These are phyloP conservation scores for Gossypium arboreum DNA, from an alignment of 345 rosid species.

Conservation along the genomic window DNA sequence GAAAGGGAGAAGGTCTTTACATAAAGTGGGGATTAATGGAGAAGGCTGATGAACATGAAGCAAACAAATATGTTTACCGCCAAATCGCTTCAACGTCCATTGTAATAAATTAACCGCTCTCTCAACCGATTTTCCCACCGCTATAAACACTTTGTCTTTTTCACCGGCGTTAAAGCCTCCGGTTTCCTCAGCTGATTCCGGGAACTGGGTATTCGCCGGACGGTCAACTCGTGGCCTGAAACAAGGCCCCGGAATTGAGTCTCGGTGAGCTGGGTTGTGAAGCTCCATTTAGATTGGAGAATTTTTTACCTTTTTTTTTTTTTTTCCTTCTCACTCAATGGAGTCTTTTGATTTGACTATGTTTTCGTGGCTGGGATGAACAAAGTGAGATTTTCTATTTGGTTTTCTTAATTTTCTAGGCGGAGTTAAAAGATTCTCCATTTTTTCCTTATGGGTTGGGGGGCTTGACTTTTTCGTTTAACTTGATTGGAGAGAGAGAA, in stretches of 20 bases:
- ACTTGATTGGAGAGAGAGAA: not conserved
- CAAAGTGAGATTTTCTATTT: not conserved
- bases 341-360: not conserved
- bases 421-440: not conserved
- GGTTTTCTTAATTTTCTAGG: not conserved
- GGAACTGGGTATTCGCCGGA: slow-evolving; percentile 15
- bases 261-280: slow-evolving; percentile 21
- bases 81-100: slow-evolving; percentile 43
- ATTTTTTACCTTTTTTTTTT: not conserved
- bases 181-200: slow-evolving; percentile 34
- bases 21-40: slow-evolving; percentile 54
- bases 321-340: too few species aligned
- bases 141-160: slow-evolving; percentile 43
- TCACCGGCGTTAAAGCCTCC: slow-evolving; percentile 18
- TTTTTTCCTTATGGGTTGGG: not conserved
- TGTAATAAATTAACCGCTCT: slow-evolving; percentile 44
- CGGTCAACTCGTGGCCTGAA: slow-evolving; percentile 1
- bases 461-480: not conserved
- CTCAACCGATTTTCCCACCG: slow-evolving; percentile 49
- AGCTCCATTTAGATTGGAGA: slow-evolving; percentile 34
- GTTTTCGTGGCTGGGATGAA: not conserved
- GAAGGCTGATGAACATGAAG: slow-evolving; percentile 66
- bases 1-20: slow-evolving; percentile 24
- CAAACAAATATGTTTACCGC: slow-evolving; percentile 40
- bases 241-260: slow-evolving; percentile 13